Evolutionary conservation across 2,329 filamentous ascomycete genomes (phyloP), one percentile per base, ranked within the genome.

Genomic region (Fusarium citri): DNA sequence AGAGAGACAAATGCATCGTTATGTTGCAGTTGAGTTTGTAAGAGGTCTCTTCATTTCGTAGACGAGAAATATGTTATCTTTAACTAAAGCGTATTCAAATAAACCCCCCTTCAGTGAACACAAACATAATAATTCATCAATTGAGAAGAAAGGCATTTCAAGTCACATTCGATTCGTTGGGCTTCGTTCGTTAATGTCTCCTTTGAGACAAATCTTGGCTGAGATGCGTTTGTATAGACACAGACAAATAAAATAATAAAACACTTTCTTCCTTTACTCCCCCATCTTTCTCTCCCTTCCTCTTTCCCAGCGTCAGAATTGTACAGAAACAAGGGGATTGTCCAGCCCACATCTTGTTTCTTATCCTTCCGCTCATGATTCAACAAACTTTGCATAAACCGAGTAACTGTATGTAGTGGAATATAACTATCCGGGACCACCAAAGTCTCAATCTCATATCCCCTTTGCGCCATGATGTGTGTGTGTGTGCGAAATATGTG

Each of bases 161-260:
- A 46, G 47, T 64, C 67, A 54, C 67, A 41, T 53, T 58, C 46
- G 46, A 59, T 64, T 66, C 64, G 63, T 63, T 61, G 56, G 59
- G 59, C 71, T 74, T 69, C 71, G 63, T 40, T 72, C 66, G 66
- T 61, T 75, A 68, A 73, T 75, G 72, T 66, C 71, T 51, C 47
- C 51, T 30, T 60, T 64, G 66, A 69, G 69, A 72, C 71, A 72
- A 65, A 65, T 37, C 64, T 66, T 65, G 61, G 48, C 37, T 66
- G 67, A 75, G 69, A 75, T 74, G 73, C 73, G 72, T 69, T 53
- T 66, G 68, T 74, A 73, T 73, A 72, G 64, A 45, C 66, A 71
- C 68, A 68, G 56, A 70, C 68, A 70, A 65, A 73, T 64, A 74
- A 70, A 63, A 66, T 72, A 59, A 62, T 62, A 50, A 59, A 64